Conservation (phyloP, 345 rosid genomes). For the Bretschneidera sinensis region DNA sequence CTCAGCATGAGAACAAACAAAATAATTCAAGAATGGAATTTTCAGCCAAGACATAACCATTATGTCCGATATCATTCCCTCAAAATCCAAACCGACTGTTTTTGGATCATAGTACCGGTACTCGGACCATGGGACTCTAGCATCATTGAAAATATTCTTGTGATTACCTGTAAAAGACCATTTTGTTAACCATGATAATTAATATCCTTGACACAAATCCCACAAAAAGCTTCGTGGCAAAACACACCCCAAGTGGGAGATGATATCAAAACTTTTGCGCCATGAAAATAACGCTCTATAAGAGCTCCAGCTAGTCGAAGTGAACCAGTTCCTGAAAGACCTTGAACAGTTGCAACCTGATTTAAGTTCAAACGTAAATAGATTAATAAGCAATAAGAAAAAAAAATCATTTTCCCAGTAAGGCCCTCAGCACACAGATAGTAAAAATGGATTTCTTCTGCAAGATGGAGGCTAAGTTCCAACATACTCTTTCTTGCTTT, state of each 20-base stretch:
- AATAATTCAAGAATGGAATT: background rate
- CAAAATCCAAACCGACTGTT: conserved; percentile 98
- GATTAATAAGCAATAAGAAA: conserved; percentile 2
- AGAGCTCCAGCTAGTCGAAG: conserved; percentile 90
- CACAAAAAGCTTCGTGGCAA: conserved; percentile 11
- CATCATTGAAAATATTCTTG: conserved; percentile 95
- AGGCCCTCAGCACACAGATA: background rate
- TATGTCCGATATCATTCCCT: conserved; percentile 91
- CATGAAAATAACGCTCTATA: conserved; percentile 85
- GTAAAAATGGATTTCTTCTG: conserved; percentile 3
- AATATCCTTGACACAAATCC: background rate
- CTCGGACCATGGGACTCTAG: conserved; percentile 92
- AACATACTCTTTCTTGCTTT: conserved; percentile 65
- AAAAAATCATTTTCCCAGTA: background rate
- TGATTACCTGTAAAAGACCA: conserved; percentile 72
- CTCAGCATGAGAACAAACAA: background rate
- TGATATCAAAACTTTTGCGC: conserved; percentile 83
- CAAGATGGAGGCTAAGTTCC: background rate
- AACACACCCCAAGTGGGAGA: conserved; percentile 90
- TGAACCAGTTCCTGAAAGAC: conserved; percentile 98
- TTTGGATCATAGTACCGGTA: conserved; percentile 94
- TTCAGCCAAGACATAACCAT: conserved; percentile 36
- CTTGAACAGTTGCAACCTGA: conserved; percentile 97
- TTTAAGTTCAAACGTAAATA: conserved; percentile 8
- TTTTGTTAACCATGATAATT: conserved; percentile 8